phyloP scores from a whole-genome alignment of 306 rosid species.

The Ziziphus jujuba region DNA sequence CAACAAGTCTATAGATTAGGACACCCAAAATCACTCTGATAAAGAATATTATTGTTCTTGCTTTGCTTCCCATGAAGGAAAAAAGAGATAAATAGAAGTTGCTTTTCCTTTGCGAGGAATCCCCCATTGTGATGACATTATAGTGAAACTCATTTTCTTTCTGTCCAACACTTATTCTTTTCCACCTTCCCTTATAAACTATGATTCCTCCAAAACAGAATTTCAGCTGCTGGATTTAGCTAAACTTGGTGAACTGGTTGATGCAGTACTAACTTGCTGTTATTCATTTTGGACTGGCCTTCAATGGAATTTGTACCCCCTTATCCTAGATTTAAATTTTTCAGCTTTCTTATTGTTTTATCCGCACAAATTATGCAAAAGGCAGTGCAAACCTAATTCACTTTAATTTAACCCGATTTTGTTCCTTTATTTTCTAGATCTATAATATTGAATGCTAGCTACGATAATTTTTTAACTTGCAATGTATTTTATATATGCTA shows the following conservation, averaged over 20 bases:
- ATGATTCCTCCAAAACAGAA: slow-evolving; percentile 26
- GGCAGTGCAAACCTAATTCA: too few species aligned
- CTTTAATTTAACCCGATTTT: too few species aligned
- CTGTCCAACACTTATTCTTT: slow-evolving; percentile 26
- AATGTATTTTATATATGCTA: too few species aligned
- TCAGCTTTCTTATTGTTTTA: not conserved
- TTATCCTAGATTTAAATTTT: not conserved
- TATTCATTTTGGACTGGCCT: not conserved
- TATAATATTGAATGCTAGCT: too few species aligned
- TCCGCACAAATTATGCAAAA: too few species aligned
- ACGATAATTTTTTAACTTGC: too few species aligned
- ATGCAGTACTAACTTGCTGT: not conserved
- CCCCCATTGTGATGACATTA: slow-evolving; percentile 22
- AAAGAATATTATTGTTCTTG: slow-evolving; percentile 18
- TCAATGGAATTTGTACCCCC: not conserved
- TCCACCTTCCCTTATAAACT: slow-evolving; percentile 7
- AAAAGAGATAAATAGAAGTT: slow-evolving; percentile 26
- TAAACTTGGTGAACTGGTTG: slow-evolving; percentile 5
- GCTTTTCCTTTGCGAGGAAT: slow-evolving; percentile 27
- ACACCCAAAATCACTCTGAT: slow-evolving; percentile 27
- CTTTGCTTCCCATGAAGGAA: slow-evolving; percentile 35
- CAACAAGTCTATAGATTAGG: slow-evolving; percentile 20
- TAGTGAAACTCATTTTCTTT: slow-evolving; percentile 29
- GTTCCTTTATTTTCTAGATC: too few species aligned
- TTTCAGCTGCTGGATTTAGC: slow-evolving; percentile 20